phyloP scores from a whole-genome alignment of 2,329 filamentous ascomycete genomes.

The Xylaria sp. region DNA sequence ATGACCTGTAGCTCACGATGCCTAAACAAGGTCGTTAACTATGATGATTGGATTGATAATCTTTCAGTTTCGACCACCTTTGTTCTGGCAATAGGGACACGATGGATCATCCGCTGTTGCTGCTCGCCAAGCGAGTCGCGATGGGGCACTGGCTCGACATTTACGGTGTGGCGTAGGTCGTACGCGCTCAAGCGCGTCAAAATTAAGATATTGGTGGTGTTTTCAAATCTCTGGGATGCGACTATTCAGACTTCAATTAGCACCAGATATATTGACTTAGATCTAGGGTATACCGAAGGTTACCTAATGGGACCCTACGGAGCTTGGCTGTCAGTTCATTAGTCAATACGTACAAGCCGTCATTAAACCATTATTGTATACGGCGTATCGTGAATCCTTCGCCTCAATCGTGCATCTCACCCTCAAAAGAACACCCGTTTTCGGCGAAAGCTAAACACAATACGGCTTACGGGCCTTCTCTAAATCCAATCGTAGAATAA shows the following conservation, averaged over 20 bases:
- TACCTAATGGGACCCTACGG: not conserved
- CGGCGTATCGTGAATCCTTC: slow-evolving; percentile 27
- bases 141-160: not conserved
- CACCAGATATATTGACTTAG: not conserved
- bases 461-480: slow-evolving; percentile 8
- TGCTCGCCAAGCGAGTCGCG: too few species aligned
- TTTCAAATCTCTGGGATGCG: not conserved
- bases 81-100: not conserved
- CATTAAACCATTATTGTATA: slow-evolving; percentile 5
- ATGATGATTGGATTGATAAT: not conserved
- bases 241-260: not conserved
- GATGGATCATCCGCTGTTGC: not conserved
- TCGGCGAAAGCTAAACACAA: slow-evolving; percentile 15
- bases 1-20: too few species aligned
- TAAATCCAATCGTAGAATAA: slow-evolving; percentile 4
- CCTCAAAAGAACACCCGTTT: slow-evolving; percentile 6
- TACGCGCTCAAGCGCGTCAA: not conserved
- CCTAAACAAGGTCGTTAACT: too few species aligned
- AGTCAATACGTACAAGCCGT: not conserved
- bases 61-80: not conserved
- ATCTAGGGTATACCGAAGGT: not conserved
- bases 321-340: not conserved
- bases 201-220: not conserved
- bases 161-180: not conserved
- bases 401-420: slow-evolving; percentile 16